Evolutionary conservation across 2,329 filamentous ascomycete genomes (phyloP), one percentile per base, ranked within the genome.

Genomic region (Rutstroemia sydowiana): DNA sequence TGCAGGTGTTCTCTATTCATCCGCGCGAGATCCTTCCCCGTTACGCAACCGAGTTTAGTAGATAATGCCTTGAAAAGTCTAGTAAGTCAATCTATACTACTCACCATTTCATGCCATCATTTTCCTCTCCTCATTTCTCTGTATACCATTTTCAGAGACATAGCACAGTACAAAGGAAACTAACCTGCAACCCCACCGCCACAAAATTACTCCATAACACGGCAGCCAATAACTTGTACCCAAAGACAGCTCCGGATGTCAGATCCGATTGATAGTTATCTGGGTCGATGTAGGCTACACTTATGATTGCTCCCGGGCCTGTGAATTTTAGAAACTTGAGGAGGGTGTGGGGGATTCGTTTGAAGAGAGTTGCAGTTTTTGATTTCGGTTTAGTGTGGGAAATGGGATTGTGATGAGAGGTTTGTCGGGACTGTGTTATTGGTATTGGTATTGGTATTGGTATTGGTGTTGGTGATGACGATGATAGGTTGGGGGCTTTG

Each of bases 231-330:
- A 79, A 66, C 50, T 69, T 72, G 64, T 75, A 79, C 48, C 70
- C 66, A 61, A 73, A 79, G 3, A 70, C 66, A 14, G 75, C 74
- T 46, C 76, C 76, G 31, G 76, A 75, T 23, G 75, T 70, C 28
- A 78, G 72, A 57, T 75, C 75, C 3, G 76, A 79, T 3, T 75
- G 73, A 59, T 78, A 79, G 57, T 80, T 79, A 51, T 72, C 73
- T 59, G 62, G 67, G 51, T 69, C 65, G 40, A 68, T 67, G 53
- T 68, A 69, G 18, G 68, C 65, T 18, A 69, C 66, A 13, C 63
- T 61, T 46, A 57, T 57, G 8, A 59, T 55, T 7, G 54, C 47
- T 11, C 76, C 76, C 32, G 76, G 75, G 1, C 76, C 75, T 28
- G 77, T 66, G 60, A 78, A 78, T 48, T 68, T 73, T 23, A 65